phyloP scores from a whole-genome alignment of 2,329 filamentous ascomycete genomes.

The Calcarisporium arbuscula region DNA sequence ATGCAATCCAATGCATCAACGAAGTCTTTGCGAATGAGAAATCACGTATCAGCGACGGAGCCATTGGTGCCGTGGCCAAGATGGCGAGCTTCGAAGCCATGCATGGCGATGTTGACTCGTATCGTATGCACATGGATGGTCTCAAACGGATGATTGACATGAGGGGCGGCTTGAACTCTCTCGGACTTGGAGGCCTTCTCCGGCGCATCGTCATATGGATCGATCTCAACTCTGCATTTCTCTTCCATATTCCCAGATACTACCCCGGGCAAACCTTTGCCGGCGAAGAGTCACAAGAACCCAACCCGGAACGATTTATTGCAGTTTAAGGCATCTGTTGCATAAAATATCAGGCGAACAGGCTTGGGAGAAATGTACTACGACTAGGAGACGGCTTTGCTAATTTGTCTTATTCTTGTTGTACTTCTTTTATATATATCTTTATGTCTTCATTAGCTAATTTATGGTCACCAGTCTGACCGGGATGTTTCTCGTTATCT shows the following conservation, averaged over 20 bases:
- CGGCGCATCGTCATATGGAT: conserved; percentile 42
- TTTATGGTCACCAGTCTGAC: no score
- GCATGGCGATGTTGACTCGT: conserved; percentile 34
- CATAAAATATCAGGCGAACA: background rate
- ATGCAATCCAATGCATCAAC: conserved; percentile 38
- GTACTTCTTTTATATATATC: no score
- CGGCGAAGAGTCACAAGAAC: conserved; percentile 16
- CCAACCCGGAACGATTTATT: conserved; percentile 28
- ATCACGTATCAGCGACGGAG: conserved; percentile 28
- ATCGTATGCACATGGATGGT: conserved; percentile 41
- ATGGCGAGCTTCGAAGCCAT: conserved; percentile 49
- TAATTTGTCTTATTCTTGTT: no score
- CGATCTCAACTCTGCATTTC: conserved; percentile 33
- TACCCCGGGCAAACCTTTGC: conserved; percentile 23
- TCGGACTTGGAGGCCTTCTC: conserved; percentile 39
- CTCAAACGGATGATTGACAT: conserved; percentile 34
- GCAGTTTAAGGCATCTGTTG: conserved; percentile 6
- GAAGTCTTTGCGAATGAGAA: conserved; percentile 22
- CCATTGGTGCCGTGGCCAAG: conserved; percentile 42
- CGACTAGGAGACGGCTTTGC: background rate
- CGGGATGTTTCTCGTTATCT: no score
- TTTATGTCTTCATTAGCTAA: no score
- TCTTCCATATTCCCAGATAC: conserved; percentile 24
- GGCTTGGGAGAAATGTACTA: background rate
- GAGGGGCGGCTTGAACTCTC: conserved; percentile 34